Conservation (phyloP, 352 stramenopile species). For the Phytophthora ohioensis region DNA sequence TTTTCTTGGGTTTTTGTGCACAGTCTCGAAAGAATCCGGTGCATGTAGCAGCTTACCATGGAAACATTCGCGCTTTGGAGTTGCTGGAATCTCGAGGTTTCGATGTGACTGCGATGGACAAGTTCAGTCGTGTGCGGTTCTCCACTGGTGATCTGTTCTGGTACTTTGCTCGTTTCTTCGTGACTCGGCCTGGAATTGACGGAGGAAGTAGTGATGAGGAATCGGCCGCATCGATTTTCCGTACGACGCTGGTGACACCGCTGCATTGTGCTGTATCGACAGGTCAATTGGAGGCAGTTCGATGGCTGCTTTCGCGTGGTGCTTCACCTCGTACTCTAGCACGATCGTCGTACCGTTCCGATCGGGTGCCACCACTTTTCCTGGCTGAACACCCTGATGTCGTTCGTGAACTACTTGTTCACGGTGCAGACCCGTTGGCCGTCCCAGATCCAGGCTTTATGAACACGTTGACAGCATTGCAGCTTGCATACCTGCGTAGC, state of each 20-base stretch:
- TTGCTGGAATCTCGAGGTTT: constrained; percentile 67
- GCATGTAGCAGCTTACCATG: constrained; percentile 79
- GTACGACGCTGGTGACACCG: constrained; percentile 84
- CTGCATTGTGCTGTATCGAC: constrained; percentile 83
- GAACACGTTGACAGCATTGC: constrained; percentile 83
- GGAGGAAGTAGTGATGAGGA: constrained; percentile 58
- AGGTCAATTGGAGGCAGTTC: constrained; percentile 71
- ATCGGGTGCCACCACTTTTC: constrained; percentile 82
- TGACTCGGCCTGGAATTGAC: constrained; percentile 52
- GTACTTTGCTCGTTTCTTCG: constrained; percentile 81
- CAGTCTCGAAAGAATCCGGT: constrained; percentile 82
- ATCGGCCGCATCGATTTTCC: constrained; percentile 79
- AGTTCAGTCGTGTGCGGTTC: constrained; percentile 82
- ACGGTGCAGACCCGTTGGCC: constrained; percentile 69
- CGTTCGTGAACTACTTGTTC: constrained; percentile 66
- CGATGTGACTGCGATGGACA: constrained; percentile 72
- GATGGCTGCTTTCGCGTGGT: constrained; percentile 74
- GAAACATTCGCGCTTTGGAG: constrained; percentile 74
- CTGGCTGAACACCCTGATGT: constrained; percentile 74
- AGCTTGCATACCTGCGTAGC: constrained; percentile 78
- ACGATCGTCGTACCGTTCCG: constrained; percentile 70
- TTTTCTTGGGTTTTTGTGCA: constrained; percentile 70
- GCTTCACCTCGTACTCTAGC: constrained; percentile 60
- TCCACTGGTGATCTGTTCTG: constrained; percentile 85
- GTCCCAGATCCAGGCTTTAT: constrained; percentile 82